These are phyloP conservation scores for Solanum hybrid DNA, from an alignment of 305 asterid species.

Conservation along the genomic window DNA sequence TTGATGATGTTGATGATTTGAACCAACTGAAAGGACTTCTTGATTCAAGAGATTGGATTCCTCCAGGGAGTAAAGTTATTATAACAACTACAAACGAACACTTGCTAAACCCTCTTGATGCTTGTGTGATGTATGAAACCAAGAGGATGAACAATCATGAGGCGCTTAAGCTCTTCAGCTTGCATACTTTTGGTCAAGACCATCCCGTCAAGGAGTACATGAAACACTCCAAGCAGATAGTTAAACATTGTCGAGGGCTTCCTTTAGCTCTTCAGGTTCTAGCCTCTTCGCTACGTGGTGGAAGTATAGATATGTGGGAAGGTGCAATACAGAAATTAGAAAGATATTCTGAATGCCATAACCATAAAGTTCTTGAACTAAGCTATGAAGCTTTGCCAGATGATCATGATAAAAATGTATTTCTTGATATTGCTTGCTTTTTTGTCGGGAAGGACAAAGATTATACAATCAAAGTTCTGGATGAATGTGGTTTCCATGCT, in stretches of 20 bases:
- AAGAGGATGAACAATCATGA: neutral
- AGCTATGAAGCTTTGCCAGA: constrained; percentile 7
- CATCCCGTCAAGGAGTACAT: neutral
- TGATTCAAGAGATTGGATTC: constrained; percentile 10
- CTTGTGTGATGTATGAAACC: neutral
- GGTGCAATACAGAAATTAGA: constrained; percentile 1
- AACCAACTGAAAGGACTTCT: neutral
- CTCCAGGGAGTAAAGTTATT: constrained; percentile 10
- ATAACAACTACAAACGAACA: neutral
- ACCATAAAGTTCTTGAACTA: neutral
- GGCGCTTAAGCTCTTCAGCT: constrained; percentile 9
- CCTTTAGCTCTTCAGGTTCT: constrained; percentile 13
- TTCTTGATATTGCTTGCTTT: constrained; percentile 10
- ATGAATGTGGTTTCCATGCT: constrained; percentile 7
- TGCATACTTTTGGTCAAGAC: constrained; percentile 9
- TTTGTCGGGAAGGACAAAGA: constrained; percentile 4
- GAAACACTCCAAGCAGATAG: neutral
- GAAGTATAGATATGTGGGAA: neutral
- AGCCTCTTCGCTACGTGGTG: constrained; percentile 5
- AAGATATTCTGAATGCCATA: neutral
- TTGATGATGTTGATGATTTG: constrained; percentile 8
- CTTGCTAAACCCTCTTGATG: neutral
- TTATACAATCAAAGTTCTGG: constrained; percentile 6
- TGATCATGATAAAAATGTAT: constrained; percentile 6
- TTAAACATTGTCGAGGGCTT: constrained; percentile 6